Conservation (phyloP, 129 eudicot genomes). For the Pulicaria dysenterica region DNA sequence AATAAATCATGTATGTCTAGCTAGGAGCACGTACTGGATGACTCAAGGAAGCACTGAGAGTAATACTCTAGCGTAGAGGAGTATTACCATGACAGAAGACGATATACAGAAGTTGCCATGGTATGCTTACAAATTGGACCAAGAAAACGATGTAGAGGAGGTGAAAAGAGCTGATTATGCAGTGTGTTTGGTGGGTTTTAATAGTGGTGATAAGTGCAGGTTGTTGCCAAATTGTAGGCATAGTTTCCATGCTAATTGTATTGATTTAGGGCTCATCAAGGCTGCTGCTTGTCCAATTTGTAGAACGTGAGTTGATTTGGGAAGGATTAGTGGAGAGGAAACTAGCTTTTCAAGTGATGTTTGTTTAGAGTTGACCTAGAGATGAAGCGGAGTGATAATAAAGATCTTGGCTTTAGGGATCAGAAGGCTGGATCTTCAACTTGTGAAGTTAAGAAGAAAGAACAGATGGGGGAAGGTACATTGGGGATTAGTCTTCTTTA, state of each 20-base stretch:
- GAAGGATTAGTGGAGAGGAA: constrained; percentile 5
- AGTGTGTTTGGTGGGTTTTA: constrained; percentile 59
- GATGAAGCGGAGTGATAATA: constrained; percentile 10
- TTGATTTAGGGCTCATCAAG: constrained; percentile 53
- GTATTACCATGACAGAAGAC: constrained; percentile 42
- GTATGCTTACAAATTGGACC: constrained; percentile 46
- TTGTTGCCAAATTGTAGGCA: constrained; percentile 54
- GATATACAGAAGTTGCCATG: constrained; percentile 56
- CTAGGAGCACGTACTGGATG: constrained; percentile 47
- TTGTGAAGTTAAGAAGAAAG: neutral
- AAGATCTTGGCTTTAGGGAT: neutral
- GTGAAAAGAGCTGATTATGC: constrained; percentile 41
- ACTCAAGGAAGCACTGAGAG: constrained; percentile 25
- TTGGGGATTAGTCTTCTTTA: neutral
- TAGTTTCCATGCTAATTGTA: constrained; percentile 52
- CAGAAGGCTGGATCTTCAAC: neutral
- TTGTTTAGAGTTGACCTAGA: constrained; percentile 24
- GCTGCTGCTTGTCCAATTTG: constrained; percentile 54
- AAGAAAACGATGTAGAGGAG: constrained; percentile 13
- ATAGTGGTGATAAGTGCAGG: constrained; percentile 58
- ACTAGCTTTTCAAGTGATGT: constrained; percentile 24
- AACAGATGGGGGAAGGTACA: neutral
- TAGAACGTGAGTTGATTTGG: constrained; percentile 38
- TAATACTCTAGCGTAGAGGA: constrained; percentile 11
- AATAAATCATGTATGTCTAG: constrained; percentile 56